Evolutionary conservation across 257 asterid species (phyloP).

Genomic region (Sherardia arvensis): DNA sequence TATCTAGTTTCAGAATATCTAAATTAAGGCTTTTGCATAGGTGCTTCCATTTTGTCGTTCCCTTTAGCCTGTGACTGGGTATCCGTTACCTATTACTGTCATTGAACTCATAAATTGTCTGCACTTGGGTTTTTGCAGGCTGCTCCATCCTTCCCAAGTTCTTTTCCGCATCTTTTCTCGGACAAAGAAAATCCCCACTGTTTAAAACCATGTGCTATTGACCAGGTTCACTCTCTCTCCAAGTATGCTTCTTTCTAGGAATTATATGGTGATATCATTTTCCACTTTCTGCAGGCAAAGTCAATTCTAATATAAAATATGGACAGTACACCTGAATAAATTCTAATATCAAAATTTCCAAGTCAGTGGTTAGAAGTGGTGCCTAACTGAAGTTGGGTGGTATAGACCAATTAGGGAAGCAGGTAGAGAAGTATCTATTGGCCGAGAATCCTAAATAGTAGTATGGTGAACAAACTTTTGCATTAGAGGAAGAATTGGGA

Average conservation of each 20-base stretch:
- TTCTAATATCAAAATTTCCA: not conserved
- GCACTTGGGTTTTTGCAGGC: constrained; percentile 40
- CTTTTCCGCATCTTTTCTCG: constrained; percentile 83
- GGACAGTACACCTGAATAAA: not conserved
- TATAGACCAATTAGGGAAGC: not conserved
- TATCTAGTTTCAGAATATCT: not conserved
- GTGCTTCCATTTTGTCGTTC: not conserved
- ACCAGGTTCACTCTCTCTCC: constrained; percentile 55
- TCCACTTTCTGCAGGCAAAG: not conserved
- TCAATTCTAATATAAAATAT: too few species aligned
- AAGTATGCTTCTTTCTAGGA: constrained; percentile 1
- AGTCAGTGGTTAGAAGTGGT: not conserved
- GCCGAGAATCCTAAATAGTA: not conserved
- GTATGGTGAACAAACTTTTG: not conserved
- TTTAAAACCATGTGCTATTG: constrained; percentile 95
- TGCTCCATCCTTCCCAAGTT: constrained; percentile 90
- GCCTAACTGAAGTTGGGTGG: not conserved
- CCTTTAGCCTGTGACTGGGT: not conserved
- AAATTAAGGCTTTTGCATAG: not conserved
- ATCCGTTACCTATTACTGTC: not conserved
- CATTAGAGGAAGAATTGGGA: not conserved
- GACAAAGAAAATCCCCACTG: constrained; percentile 68
- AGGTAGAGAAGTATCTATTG: not conserved
- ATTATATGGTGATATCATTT: not conserved
- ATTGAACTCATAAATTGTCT: not conserved